Percentiles rank a stretch among this genome's conserved stretches.
These are phyloP conservation scores for Coemansia sp. DNA, from an alignment of 192 early-diverging fungal species.

Conservation along the genomic window DNA sequence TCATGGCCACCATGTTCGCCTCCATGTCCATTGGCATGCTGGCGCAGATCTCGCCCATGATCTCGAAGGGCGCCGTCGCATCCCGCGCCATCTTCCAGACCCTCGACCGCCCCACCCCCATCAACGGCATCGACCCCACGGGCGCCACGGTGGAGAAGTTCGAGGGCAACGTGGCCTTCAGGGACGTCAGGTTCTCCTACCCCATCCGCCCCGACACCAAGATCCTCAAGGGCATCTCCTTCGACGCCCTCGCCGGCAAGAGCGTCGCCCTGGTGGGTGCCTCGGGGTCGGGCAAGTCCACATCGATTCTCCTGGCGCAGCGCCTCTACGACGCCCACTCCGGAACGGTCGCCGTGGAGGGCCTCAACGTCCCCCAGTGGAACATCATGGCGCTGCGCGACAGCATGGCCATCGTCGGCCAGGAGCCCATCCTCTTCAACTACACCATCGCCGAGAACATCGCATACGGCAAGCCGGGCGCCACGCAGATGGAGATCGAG, in stretches of 20 bases:
- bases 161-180: conserved; percentile 42
- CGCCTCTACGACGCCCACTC: conserved; percentile 75
- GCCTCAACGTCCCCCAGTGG: conserved; percentile 59
- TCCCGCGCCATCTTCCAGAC: conserved; percentile 74
- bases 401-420: conserved; percentile 80
- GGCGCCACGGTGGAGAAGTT: conserved; percentile 68
- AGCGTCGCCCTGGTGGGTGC: conserved; percentile 85
- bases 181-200: conserved; percentile 59
- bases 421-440: conserved; percentile 91
- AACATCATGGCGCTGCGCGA: conserved; percentile 67
- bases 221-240: conserved; percentile 64
- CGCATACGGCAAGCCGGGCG: conserved; percentile 63
- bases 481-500: conserved; percentile 60
- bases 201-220: conserved; percentile 63
- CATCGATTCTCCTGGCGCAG: conserved; percentile 63
- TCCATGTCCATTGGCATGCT: conserved; percentile 59
- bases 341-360: conserved; percentile 64
- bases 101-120: conserved; percentile 68
- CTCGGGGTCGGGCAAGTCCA: conserved; percentile 83
- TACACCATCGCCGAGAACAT: conserved; percentile 88
- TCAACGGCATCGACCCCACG: conserved; percentile 47
- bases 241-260: conserved; percentile 57
- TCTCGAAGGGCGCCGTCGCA: conserved; percentile 78
- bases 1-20: conserved; percentile 61
- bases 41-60: conserved; percentile 57